phyloP scores from a whole-genome alignment of 2,329 filamentous ascomycete genomes.

The Calonectria montana region DNA sequence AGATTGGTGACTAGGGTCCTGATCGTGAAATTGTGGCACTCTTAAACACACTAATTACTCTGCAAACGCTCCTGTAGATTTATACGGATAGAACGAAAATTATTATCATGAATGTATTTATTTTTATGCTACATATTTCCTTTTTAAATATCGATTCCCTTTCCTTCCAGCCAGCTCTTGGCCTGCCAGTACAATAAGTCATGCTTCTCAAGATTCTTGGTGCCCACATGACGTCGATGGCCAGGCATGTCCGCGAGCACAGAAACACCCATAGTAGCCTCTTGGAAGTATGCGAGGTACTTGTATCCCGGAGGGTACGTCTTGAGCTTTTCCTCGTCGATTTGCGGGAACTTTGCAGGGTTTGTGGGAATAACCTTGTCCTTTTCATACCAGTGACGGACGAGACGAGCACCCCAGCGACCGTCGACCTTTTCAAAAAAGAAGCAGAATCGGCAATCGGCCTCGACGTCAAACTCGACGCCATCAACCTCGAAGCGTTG shows the following conservation, averaged over 20 bases:
- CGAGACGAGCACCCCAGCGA: constrained; percentile 56
- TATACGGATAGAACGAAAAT: not conserved
- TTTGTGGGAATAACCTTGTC: constrained; percentile 60
- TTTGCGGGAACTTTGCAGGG: constrained; percentile 52
- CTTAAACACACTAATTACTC: too few relatives aligned
- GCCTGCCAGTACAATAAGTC: constrained; percentile 56
- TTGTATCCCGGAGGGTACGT: constrained; percentile 57
- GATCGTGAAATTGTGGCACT: too few relatives aligned
- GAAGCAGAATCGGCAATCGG: constrained; percentile 59
- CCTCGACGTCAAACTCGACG: constrained; percentile 57
- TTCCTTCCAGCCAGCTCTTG: constrained; percentile 58
- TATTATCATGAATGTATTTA: too few relatives aligned
- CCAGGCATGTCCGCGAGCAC: constrained; percentile 58
- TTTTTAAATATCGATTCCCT: constrained; percentile 42
- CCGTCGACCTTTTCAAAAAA: constrained; percentile 55
- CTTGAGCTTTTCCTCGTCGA: constrained; percentile 54
- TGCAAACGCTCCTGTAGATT: not conserved
- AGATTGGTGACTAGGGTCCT: not conserved
- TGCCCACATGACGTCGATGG: constrained; percentile 48
- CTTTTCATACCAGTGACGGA: constrained; percentile 64
- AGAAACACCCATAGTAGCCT: constrained; percentile 57
- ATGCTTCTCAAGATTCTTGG: constrained; percentile 51
- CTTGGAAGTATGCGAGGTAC: constrained; percentile 58
- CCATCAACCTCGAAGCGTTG: constrained; percentile 57
- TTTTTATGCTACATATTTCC: not conserved